phyloP scores from a whole-genome alignment of 1,139 yeast species.

The Lodderomyces beijingensis region DNA sequence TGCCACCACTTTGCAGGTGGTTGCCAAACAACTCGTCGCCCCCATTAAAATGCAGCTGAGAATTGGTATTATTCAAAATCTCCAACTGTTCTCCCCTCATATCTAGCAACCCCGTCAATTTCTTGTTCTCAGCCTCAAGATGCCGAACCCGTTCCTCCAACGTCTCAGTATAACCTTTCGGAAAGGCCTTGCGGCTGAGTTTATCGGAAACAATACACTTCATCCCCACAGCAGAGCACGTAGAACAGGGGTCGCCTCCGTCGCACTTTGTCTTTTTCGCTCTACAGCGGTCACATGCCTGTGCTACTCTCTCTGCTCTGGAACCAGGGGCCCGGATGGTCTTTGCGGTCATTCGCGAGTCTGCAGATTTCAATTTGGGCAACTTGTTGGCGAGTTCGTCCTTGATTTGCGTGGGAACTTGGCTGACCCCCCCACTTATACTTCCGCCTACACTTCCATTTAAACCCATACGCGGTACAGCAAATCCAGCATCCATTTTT shows the following conservation, averaged over 20 bases:
- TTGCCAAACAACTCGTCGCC: too few relatives aligned
- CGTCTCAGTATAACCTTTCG: slow-evolving; percentile 49
- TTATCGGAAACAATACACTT: slow-evolving; percentile 45
- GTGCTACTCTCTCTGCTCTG: slow-evolving; percentile 59
- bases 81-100: slow-evolving; percentile 58
- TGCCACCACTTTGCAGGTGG: too few relatives aligned
- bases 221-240: slow-evolving; percentile 40
- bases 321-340: slow-evolving; percentile 64
- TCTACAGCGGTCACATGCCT: slow-evolving; percentile 84
- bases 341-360: slow-evolving; percentile 29
- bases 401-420: too few relatives aligned
- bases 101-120: slow-evolving; percentile 48
- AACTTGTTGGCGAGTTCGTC: not conserved
- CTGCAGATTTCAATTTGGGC: not conserved
- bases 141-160: slow-evolving; percentile 44
- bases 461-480: too few relatives aligned
- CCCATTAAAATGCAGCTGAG: slow-evolving; percentile 11
- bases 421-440: too few relatives aligned
- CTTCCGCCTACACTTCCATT: too few relatives aligned
- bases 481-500: too few relatives aligned
- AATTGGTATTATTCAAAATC: slow-evolving; percentile 14
- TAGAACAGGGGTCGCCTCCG: slow-evolving; percentile 53
- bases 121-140: slow-evolving; percentile 40
- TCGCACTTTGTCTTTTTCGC: slow-evolving; percentile 76
- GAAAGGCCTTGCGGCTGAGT: slow-evolving; percentile 41